Conservation (phyloP, 1,139 yeast genomes). For the Yamadazyma atlantica region DNA sequence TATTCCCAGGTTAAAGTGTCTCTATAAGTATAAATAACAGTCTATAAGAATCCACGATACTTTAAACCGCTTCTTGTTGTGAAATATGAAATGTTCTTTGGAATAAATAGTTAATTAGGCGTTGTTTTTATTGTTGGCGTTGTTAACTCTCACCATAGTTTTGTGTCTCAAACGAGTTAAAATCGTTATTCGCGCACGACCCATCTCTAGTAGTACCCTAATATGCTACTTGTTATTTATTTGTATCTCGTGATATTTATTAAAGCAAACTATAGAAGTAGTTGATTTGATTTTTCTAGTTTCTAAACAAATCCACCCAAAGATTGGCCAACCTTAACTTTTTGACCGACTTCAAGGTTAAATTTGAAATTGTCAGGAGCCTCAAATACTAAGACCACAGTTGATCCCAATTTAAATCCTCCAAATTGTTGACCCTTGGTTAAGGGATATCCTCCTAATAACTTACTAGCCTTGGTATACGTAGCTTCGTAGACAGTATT, state of each 20-base stretch:
- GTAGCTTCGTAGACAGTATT: slow-evolving; percentile 94
- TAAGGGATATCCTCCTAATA: slow-evolving; percentile 88
- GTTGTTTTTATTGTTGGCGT: slow-evolving; percentile 2
- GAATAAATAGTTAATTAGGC: background rate
- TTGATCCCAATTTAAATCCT: slow-evolving; percentile 93
- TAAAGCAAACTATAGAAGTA: background rate
- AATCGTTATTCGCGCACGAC: background rate
- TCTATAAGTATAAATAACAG: too few relatives aligned
- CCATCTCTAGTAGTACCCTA: background rate
- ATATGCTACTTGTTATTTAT: too few relatives aligned
- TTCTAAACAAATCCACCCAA: slow-evolving; percentile 53
- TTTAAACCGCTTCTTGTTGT: too few relatives aligned
- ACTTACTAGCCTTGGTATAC: slow-evolving; percentile 72
- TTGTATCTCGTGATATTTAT: background rate
- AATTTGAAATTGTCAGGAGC: slow-evolving; percentile 84
- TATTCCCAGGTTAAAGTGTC: too few relatives aligned
- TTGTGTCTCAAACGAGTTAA: slow-evolving; percentile 1
- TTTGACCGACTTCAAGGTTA: slow-evolving; percentile 66
- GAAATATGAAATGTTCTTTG: too few relatives aligned
- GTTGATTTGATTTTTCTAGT: slow-evolving; percentile 2
- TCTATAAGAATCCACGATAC: too few relatives aligned
- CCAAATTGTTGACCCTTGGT: slow-evolving; percentile 95
- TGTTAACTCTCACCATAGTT: background rate
- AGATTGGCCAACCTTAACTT: slow-evolving; percentile 81
- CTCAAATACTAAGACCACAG: slow-evolving; percentile 94